Conservation (phyloP, 441 rosid genomes). For the Populus tomentosa region DNA sequence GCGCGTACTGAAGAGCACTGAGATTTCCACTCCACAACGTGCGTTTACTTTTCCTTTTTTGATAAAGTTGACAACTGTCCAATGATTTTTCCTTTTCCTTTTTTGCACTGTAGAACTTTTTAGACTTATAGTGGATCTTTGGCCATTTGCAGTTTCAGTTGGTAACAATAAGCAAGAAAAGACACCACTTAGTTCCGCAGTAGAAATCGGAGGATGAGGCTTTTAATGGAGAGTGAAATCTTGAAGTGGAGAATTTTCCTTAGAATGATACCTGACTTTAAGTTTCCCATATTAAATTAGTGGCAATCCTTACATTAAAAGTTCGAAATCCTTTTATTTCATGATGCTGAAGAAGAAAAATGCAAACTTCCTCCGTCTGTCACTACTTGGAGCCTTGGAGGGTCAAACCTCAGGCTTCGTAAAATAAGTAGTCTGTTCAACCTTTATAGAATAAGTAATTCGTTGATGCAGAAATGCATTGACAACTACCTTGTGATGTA, state of each 20-base stretch:
- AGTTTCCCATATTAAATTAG: not conserved
- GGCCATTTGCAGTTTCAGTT: not conserved
- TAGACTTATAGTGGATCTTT: not conserved
- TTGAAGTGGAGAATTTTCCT: not conserved
- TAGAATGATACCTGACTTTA: not conserved
- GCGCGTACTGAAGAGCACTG: slow-evolving; percentile 59
- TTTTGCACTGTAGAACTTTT: not conserved
- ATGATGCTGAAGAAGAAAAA: no score
- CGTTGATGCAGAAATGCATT: no score
- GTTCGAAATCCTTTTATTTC: no score
- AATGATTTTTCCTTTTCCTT: not conserved
- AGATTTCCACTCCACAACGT: slow-evolving; percentile 2
- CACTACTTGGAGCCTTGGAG: no score
- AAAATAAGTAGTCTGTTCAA: no score
- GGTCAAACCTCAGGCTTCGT: no score
- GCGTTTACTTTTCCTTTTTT: slow-evolving; percentile 1
- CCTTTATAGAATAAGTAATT: no score
- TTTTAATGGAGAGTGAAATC: not conserved
- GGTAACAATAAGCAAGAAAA: not conserved
- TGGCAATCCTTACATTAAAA: not conserved
- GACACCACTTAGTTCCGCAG: slow-evolving; percentile 1
- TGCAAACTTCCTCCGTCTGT: no score
- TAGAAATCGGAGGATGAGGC: not conserved
- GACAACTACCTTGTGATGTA: no score
- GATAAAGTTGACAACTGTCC: not conserved